Conservation (phyloP, 768 basidiomycete genomes). For the Russula vinacea region DNA sequence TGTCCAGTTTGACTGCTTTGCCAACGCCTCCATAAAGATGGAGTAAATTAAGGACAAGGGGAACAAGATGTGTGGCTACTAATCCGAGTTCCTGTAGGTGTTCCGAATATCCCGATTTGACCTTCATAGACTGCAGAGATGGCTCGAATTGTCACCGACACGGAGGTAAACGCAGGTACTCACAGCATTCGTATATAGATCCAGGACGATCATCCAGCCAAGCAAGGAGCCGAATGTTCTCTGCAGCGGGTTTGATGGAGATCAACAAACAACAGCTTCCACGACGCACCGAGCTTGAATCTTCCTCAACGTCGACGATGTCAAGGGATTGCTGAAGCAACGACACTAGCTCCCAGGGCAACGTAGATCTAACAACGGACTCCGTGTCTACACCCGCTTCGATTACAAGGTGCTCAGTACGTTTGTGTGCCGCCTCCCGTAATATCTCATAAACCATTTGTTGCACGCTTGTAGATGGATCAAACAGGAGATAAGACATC, state of each 20-base stretch:
- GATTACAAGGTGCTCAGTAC: slow-evolving; percentile 81
- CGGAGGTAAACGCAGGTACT: slow-evolving; percentile 34
- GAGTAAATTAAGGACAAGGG: slow-evolving; percentile 64
- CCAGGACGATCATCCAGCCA: slow-evolving; percentile 86
- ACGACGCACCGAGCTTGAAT: slow-evolving; percentile 35
- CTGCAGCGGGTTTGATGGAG: slow-evolving; percentile 31
- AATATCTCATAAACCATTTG: slow-evolving; percentile 75
- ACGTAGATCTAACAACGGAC: slow-evolving; percentile 46
- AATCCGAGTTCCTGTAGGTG: slow-evolving; percentile 72
- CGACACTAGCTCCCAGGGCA: slow-evolving; percentile 65
- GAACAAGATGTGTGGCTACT: slow-evolving; percentile 64
- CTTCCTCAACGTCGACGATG: slow-evolving; percentile 40
- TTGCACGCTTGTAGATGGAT: slow-evolving; percentile 63
- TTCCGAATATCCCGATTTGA: slow-evolving; percentile 80
- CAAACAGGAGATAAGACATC: slow-evolving; percentile 79
- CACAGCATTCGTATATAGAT: slow-evolving; percentile 81
- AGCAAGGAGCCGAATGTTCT: slow-evolving; percentile 67
- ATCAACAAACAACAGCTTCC: not conserved
- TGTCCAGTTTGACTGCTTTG: slow-evolving; percentile 75
- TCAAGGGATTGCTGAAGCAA: slow-evolving; percentile 54
- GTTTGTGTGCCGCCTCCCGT: slow-evolving; percentile 61
- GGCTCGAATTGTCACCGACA: slow-evolving; percentile 9
- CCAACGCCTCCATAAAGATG: slow-evolving; percentile 60
- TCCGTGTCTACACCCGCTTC: slow-evolving; percentile 81
- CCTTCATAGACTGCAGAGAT: slow-evolving; percentile 70